phyloP scores from a whole-genome alignment of 2,329 filamentous ascomycete genomes.

The Xylariaceae sp. region DNA sequence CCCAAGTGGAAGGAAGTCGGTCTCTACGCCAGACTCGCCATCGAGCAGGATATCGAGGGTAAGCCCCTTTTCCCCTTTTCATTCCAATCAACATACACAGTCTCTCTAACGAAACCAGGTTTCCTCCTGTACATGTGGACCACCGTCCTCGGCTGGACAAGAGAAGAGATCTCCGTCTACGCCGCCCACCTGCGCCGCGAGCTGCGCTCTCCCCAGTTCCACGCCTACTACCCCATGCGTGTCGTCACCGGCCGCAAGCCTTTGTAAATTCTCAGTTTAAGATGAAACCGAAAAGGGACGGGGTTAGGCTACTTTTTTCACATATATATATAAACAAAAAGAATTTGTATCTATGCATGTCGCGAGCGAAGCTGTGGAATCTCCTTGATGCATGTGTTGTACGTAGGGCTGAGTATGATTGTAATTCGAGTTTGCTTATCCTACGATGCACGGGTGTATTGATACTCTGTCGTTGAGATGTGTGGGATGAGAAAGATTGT shows the following conservation, averaged over 20 bases:
- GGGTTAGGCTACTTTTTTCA: neutral
- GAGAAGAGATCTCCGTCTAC: constrained; percentile 29
- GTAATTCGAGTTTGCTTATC: no score
- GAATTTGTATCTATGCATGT: no score
- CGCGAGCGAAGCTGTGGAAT: no score
- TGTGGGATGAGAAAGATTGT: no score
- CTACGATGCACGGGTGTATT: no score
- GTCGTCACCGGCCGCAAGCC: constrained; percentile 30
- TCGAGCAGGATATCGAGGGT: constrained; percentile 34
- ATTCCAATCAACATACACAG: no score
- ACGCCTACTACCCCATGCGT: constrained; percentile 26
- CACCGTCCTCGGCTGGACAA: constrained; percentile 25
- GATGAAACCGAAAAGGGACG: no score
- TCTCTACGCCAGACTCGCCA: constrained; percentile 29
- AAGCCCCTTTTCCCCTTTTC: neutral
- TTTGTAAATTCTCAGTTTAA: neutral
- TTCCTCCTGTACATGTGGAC: constrained; percentile 30
- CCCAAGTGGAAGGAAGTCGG: constrained; percentile 35
- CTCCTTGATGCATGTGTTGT: no score
- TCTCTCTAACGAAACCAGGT: constrained; percentile 18
- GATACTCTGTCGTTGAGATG: no score
- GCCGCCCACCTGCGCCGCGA: constrained; percentile 29
- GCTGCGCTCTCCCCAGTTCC: constrained; percentile 22
- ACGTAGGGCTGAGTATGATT: no score
- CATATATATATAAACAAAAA: no score